Evolutionary conservation across 75 land plant genomes (phyloP).

Genomic region (Sequoia sempervirens): DNA sequence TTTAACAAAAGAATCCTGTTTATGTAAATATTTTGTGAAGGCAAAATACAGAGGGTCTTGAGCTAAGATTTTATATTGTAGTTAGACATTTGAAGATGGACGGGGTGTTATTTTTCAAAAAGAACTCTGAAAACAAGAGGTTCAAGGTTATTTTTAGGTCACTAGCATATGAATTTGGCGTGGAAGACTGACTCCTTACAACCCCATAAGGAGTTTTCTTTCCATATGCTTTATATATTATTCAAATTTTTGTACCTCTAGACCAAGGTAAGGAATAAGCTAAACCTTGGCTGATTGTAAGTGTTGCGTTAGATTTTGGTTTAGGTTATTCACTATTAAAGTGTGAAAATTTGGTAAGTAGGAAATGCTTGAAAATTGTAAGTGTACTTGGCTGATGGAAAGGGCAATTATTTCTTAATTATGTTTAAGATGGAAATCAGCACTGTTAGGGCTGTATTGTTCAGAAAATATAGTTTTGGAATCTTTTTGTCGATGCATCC

Average conservation of each 20-base stretch:
- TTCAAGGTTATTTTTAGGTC: not conserved
- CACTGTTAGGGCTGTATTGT: too few species aligned
- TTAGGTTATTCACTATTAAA: not conserved
- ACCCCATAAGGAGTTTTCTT: not conserved
- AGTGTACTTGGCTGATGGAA: too few species aligned
- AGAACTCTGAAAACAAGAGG: not conserved
- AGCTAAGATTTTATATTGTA: not conserved
- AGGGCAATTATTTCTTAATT: too few species aligned
- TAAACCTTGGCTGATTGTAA: not conserved
- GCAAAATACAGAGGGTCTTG: not conserved
- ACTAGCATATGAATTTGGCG: too few species aligned
- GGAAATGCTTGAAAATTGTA: not conserved
- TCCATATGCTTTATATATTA: not conserved
- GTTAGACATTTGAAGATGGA: not conserved
- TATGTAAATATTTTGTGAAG: not conserved
- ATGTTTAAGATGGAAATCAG: too few species aligned
- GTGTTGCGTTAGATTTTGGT: not conserved
- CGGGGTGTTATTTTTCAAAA: too few species aligned
- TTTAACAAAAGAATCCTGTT: not conserved
- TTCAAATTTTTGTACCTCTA: not conserved
- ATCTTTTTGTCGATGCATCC: too few species aligned
- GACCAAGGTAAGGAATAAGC: not conserved
- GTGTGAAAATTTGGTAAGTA: not conserved
- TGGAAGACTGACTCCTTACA: not conserved
- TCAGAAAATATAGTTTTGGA: too few species aligned